Base-by-base conservation (phyloP, 768 basidiomycete species). In the Leccinum fibrillosum region DNA sequence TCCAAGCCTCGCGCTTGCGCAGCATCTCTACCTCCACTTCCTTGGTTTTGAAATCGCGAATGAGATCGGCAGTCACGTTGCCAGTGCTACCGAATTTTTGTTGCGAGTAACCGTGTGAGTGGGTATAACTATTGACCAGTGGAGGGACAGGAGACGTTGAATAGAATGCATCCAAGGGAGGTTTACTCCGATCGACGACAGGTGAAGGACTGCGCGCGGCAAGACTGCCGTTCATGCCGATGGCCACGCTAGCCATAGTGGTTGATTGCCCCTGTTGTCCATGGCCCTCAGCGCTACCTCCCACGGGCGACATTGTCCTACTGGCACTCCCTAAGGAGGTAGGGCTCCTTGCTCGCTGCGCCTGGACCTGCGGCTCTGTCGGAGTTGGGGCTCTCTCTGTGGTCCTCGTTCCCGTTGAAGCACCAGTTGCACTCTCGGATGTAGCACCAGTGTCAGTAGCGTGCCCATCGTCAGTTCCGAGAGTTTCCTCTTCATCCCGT, bases 1-100 rank as follows among this genome's bases (percentile, higher is more conserved):
- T 87, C 89, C 96, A 97, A 35, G 77, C 76, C 76, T 93, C 86
- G 63, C 90, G 84, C 68, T 84, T 84, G 80, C 85, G 87, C 62
- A 89, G 73, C 49, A 77, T 77, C 62, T 93, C 92, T 49, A 97
- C 69, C 71, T 96, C 94, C 37, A 78, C 76, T 62, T 95, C 94
- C 70, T 89, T 93, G 35, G 81, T 80, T 72, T 90, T 93, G 59
- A 94, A 75, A 64, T 94, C 92, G 42, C 86, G 80, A 47, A 91
- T 74, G 59, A 93, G 73, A 66, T 95, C 94, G 12, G 88, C 84
- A 3, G 88, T 80, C 19, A 88, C 79, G 68, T 84, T 90, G 6
- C 86, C 82, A 0, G 86, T 82, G 10, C 89, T 90, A 0, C 85
- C 75, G 0, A 64, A 76, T 48, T 73, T 73, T 52, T 67, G 69